Evolutionary conservation across 2,329 filamentous ascomycete species (phyloP).

Genomic region (Neurospora sp.): DNA sequence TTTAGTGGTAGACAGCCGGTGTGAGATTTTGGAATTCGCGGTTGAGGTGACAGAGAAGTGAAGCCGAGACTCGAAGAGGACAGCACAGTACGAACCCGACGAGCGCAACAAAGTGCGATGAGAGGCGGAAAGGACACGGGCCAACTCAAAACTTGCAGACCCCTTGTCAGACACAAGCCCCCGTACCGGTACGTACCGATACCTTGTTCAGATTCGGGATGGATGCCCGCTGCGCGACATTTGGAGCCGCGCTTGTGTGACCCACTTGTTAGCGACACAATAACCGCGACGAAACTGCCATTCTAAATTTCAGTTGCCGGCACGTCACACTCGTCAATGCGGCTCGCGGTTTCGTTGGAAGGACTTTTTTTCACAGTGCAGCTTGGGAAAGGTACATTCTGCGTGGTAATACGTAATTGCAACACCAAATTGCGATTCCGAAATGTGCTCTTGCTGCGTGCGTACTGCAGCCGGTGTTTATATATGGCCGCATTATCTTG

Average conservation of each 20-base stretch:
- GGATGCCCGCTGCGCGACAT: slow-evolving; percentile 14
- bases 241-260: slow-evolving; percentile 1
- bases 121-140: not conserved
- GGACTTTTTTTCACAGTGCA: not conserved
- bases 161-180: not conserved
- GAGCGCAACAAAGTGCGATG: not conserved
- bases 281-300: slow-evolving; percentile 5
- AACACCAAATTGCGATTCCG: not conserved
- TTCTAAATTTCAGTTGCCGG: not conserved
- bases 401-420: not conserved
- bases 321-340: not conserved
- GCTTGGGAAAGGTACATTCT: not conserved
- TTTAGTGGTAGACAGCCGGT: not conserved
- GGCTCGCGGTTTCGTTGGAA: not conserved
- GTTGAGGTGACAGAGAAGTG: not conserved
- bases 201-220: slow-evolving; percentile 10
- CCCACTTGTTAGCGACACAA: slow-evolving; percentile 5
- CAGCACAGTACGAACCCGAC: not conserved
- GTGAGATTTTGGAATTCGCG: not conserved
- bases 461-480: not conserved
- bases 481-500: not conserved
- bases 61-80: not conserved
- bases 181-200: not conserved
- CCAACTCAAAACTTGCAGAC: not conserved
- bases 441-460: not conserved